Base-by-base conservation (phyloP, 495 filamentous ascomycete species). In the Rusavskia elegans region DNA sequence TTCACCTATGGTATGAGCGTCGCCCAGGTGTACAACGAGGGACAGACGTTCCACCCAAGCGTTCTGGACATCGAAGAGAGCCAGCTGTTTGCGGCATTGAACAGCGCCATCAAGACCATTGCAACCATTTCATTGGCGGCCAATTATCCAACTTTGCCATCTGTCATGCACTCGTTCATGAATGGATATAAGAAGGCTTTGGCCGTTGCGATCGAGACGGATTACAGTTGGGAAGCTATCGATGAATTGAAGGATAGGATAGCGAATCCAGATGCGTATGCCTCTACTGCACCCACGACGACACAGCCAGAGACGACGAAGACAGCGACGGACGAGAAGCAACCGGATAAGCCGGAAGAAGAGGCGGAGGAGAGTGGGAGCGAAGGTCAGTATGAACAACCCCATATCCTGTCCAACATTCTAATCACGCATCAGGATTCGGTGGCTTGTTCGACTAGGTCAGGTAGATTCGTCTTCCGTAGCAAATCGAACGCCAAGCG, bases 1-100 rank as follows among this genome's bases (percentile, higher is more conserved):
- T 98, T 97, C 83, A 99, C 93, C 65, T 99, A 99, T 73, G 92
- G 92, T 74, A 93, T 99, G 87, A 82, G 82, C 68, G 84, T 99
- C 61, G 25, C 76, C 39, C 93, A 97, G 77, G 83, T 99, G 64
- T 99, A 99, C 78, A 87, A 97, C 71, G 71, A 87, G 59, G 92
- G 92, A 59, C 90, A 97, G 77, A 79, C 78, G 61, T 99, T 99
- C 78, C 66, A 76, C 56, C 70, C 87, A 39, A 68, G 64, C 49
- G 85, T 99, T 57, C 77, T 99, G 49, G 92, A 99, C 66, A 94
- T 99, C 65, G 74, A 84, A 62, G 92, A 97, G 72, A 77, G 80
- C 19, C 88, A 96, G 74, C 82, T 99, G 56, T 77, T 99, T 52
- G 80, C 82, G 71, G 67, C 83, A 41, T 87, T 99, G 78, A 70